Base-by-base conservation (phyloP, 2,329 filamentous ascomycete genomes). In the Fusarium hainanense region DNA sequence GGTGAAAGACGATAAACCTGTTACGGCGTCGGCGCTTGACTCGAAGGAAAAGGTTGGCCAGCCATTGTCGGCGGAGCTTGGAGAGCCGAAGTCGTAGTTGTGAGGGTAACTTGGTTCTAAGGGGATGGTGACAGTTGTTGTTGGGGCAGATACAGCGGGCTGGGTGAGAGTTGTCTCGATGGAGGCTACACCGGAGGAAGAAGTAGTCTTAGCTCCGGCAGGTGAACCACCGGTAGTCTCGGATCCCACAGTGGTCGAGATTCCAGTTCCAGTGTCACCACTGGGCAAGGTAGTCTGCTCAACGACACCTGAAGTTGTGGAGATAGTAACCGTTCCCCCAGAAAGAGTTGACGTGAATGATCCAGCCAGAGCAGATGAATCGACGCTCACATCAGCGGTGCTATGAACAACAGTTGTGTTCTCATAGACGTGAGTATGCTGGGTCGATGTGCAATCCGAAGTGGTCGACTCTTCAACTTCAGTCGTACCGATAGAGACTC, bases 371-470 rank as follows among this genome's bases (percentile, higher is more conserved):
- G 63, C 62, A 4, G 64, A 59, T 4, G 72, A 75, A 4, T 58
- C 62, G 4, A 57, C 34, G 3, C 43, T 69, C 6, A 47, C 16
- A 10, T 41, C 25, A 5, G 28, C 47, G 0, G 63, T 74, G 7
- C 41, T 71, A 10, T 68, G 60, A 1, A 63, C 9, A 3, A 71
- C 14, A 7, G 68, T 71, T 3, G 68, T 62, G 30, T 74, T 74
- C 3, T 47, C 51, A 16, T 69, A 74, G 23, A 63, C 16, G 9
- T 65, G 58, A 4, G 72, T 72, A 11, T 69, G 66, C 5, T 63
- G 50, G 3, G 57, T 63, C 0, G 67, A 68, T 0, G 54, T 34
- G 43, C 68, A 68, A 0, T 66, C 27, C 0, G 66, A 72, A 27
- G 54, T 72, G 16, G 58, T 65, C 1, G 66, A 61, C 3, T 48